Evolutionary conservation across 2,329 filamentous ascomycete species (phyloP), one percentile per base, ranked within the genome.

Genomic region (Talaromyces amestolkiae): DNA sequence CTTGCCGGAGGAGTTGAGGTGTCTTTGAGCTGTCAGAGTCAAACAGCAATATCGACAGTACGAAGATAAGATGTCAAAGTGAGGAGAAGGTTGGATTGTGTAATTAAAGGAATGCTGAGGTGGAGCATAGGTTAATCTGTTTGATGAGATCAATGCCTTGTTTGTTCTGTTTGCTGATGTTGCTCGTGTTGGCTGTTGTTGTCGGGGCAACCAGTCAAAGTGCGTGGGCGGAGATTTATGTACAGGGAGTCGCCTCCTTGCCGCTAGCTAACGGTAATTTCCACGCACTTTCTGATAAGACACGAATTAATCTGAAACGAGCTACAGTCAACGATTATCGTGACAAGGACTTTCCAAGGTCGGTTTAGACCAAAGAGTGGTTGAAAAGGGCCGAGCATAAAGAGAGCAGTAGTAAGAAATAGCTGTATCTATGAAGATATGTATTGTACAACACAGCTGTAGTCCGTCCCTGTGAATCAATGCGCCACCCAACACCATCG

Each of bases 31-130:
- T 39, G 53, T 56, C 15, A 2, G 7, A n/a, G 53, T 39, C 53
- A 31, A 24, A 37, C 33, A 39, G 53, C n/a, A 22, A 9, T 37
- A 54, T 60, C 60, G 63, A 62, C 61, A 63, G 58, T 35, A 35
- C 41, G 56, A 41, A 56, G 58, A 65, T 64, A 61, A 56, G 53
- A 63, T 63, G 61, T 60, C 64, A 59, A 67, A 53, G 47, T 19
- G 66, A 63, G 51, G n/a, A 33, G 54, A 63, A 53, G 56, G 31
- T 15, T 33, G 15, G 13, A 37, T 17, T 37, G 24, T 27, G 33
- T 49, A 43, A 45, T 61, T 56, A 61, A 68, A 68, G 65, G 71
- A 74, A 74, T 74, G 72, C 73, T 72, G 69, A 68, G 70, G 72
- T 74, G 74, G 75, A 74, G 68, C 73, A 69, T 66, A 63, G n/a